These are phyloP conservation scores for Astragalus glycyphyllos DNA, from an alignment of 306 rosid species.

Conservation along the genomic window DNA sequence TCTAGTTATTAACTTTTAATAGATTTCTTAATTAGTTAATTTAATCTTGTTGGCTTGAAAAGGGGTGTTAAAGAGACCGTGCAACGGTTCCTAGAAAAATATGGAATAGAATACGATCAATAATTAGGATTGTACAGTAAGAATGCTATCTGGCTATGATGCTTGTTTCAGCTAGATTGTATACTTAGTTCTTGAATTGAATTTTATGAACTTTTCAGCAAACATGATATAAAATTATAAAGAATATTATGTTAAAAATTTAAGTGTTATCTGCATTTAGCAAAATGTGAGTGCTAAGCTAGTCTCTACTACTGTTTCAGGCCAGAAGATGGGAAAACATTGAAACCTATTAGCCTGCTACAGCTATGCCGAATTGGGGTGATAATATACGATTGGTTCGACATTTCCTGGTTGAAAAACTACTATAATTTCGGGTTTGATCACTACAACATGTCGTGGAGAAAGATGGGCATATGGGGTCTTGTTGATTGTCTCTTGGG, in stretches of 20 bases:
- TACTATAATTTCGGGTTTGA: slow-evolving; percentile 96
- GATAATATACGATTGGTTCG: slow-evolving; percentile 89
- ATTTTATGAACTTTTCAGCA: neutral
- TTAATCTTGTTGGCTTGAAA: neutral
- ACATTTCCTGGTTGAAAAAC: slow-evolving; percentile 80
- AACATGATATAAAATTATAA: no score
- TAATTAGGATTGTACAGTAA: neutral
- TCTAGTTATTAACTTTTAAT: neutral
- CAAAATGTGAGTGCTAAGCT: slow-evolving; percentile 35
- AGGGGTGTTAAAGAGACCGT: neutral
- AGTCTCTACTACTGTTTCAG: slow-evolving; percentile 53
- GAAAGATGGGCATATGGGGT: slow-evolving; percentile 78
- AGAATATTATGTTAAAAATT: no score
- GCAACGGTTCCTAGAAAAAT: slow-evolving; percentile 3
- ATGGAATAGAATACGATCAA: slow-evolving; percentile 28
- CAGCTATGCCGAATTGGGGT: slow-evolving; percentile 89
- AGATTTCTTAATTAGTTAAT: slow-evolving; percentile 14
- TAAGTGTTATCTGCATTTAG: slow-evolving; percentile 7
- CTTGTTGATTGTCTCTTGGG: slow-evolving; percentile 81
- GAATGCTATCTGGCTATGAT: neutral
- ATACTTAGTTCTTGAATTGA: slow-evolving; percentile 6
- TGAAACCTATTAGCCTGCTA: slow-evolving; percentile 82
- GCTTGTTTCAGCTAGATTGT: slow-evolving; percentile 15
- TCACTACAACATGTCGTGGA: slow-evolving; percentile 89
- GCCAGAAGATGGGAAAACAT: slow-evolving; percentile 83